Base-by-base conservation (phyloP, 768 basidiomycete genomes). In the Tremella fuciformis region DNA sequence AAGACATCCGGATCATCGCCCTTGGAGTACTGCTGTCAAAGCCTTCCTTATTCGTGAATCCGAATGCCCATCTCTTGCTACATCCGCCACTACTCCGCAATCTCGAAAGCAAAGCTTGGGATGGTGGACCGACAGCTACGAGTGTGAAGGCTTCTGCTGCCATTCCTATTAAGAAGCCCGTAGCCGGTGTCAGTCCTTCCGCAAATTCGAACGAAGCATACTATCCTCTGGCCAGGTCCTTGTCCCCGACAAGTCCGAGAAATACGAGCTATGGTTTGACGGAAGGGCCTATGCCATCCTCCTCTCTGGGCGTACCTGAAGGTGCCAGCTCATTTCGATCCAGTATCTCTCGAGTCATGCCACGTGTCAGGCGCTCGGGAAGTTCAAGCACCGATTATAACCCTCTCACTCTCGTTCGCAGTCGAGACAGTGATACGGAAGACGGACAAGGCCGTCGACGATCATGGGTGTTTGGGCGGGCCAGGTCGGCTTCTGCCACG, bases 31-130 rank as follows among this genome's bases (percentile, higher is more conserved):
- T 73, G n/a, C 55, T 61, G 22, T 24, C 49, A 18, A 64, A 69
- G 19, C 66, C 66, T 9, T 66, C 69, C 11, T 37, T 76, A 13
- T 74, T 73, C 46, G 67, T 74, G 21, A 76, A 76, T 57, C 67
- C 64, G 21, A 74, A 74, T 52, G 75, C 75, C n/a, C 72, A 74
- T 57, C 58, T 67, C 1, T 46, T 73, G 6, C 58, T 74, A 8
- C 75, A 76, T 60, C 75, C 75, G 16, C 75, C 75, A 9, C 52
- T 67, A n/a, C 56, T 75, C 34, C 3, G 42, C 16, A 24, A 26
- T 8, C 29, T 22, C 3, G 21, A n/a, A n/a, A 34, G 8, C 16
- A 18, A 3, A 21, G 2, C 15, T 24, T 34, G 18, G 13, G 48
- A 21, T 21, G 26, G 9, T 11, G 15, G 2, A 50, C n/a, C 52